phyloP scores from a whole-genome alignment of 441 rosid species.

The Cnidoscolus chayamansa region DNA sequence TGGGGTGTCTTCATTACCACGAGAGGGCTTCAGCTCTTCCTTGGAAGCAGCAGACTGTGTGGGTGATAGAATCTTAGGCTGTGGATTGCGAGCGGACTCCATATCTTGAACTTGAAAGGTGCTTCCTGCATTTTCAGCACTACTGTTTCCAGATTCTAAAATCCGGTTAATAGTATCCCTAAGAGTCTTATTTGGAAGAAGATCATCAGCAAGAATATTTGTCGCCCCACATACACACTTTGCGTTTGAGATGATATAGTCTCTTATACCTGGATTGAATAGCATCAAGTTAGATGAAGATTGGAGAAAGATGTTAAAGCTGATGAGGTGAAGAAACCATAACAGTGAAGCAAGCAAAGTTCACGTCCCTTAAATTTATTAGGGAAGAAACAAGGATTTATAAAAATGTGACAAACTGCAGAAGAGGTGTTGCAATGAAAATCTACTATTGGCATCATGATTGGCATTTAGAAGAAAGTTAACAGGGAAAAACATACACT shows the following conservation, averaged over 20 bases:
- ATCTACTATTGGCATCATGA: neutral
- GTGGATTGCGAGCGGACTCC: conserved; percentile 82
- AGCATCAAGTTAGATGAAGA: neutral
- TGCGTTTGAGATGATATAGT: conserved; percentile 71
- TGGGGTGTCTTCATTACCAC: conserved; percentile 39
- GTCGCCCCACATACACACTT: conserved; percentile 89
- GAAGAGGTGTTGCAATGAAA: neutral
- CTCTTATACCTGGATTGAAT: conserved; percentile 73
- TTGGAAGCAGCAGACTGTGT: conserved; percentile 78
- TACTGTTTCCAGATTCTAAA: conserved; percentile 88
- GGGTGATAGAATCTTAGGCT: conserved; percentile 76
- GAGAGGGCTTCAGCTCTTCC: conserved; percentile 55
- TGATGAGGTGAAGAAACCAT: conserved; percentile 5
- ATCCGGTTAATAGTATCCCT: conserved; percentile 95
- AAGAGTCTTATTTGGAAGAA: conserved; percentile 91
- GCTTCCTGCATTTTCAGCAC: conserved; percentile 88
- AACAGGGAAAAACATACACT: conserved; percentile 44
- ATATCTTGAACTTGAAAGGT: conserved; percentile 62
- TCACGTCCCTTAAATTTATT: neutral
- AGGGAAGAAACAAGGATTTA: neutral
- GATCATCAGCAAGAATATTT: conserved; percentile 90
- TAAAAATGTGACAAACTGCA: neutral
- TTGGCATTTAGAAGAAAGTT: neutral
- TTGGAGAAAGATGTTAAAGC: neutral
- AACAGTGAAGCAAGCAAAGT: neutral